Evolutionary conservation across 345 rosid species (phyloP).

Genomic region (sweet orange (Citrus sinensis)): DVS_A1.0 CM039168.1:20140001-20140500

Average conservation of each 20-base stretch:
- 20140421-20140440: constrained; percentile 81
- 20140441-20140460: constrained; percentile 50
- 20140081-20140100: constrained; percentile 87
- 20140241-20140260: not conserved
- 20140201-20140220: not conserved
- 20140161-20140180: not conserved
- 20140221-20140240: not conserved
- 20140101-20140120: constrained; percentile 54
- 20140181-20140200: not conserved
- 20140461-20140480: constrained; percentile 29
- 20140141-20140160: not conserved
- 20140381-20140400: constrained; percentile 80
- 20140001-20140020: constrained; percentile 85
- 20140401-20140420: constrained; percentile 93
- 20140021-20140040: constrained; percentile 85
- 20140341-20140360: constrained; percentile 1
- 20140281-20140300: not conserved
- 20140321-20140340: not conserved
- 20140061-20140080: constrained; percentile 82
- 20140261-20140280: not conserved
- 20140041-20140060: constrained; percentile 95
- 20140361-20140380: not conserved
- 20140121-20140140: not conserved
- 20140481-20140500: constrained; percentile 64
- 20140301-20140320: not conserved